Evolutionary conservation across 352 stramenopile genomes (phyloP), one percentile per base, ranked within the genome.

Genomic region (Pythium dissotocum): DNA sequence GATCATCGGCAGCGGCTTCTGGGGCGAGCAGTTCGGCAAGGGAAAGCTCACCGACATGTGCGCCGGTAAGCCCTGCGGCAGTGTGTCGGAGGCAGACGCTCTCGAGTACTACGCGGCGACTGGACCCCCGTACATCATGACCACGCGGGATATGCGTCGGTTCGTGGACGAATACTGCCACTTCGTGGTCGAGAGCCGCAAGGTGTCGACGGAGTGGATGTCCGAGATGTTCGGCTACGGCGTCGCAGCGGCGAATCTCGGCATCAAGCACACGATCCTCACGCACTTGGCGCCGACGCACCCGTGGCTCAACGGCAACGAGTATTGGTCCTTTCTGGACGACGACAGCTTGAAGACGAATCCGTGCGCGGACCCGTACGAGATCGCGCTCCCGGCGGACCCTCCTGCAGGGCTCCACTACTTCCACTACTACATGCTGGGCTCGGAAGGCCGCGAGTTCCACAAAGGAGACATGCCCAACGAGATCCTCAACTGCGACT

Each of bases 151-250:
- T 42, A 74, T 85, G 67, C 57, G 67, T 32, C 14, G 21, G 16
- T 78, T 85, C 63, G 49, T 88, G 21, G 75, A 87, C 58, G 78
- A 87, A 65, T 89, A 89, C 56, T 79, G 68, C n/a, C 54, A 74
- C 56, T 85, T 83, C 36, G 74, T 85, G 1, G 69, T 88, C 7
- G 52, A 42, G 4, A 77, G 73, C 18, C 75, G 78, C n/a, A 68
- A 79, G 46, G 16, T 52, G 16, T 38, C 81, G n/a, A 72, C 70
- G 28, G 59, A 71, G 10, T 89, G 78, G 77, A 89, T 87, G 77
- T 70, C 78, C 36, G 80, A 89, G 61, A 89, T 87, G 80, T 81
- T 80, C 46, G 80, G 69, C 24, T 89, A 85, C 58, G 69, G 70
- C 3, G 38, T 85, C 51, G 73, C 78, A 16, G 78, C 77, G 4